Evolutionary conservation across 495 filamentous ascomycete genomes (phyloP), one percentile per base, ranked within the genome.

Genomic region (Penicillium bialowiezense): DNA sequence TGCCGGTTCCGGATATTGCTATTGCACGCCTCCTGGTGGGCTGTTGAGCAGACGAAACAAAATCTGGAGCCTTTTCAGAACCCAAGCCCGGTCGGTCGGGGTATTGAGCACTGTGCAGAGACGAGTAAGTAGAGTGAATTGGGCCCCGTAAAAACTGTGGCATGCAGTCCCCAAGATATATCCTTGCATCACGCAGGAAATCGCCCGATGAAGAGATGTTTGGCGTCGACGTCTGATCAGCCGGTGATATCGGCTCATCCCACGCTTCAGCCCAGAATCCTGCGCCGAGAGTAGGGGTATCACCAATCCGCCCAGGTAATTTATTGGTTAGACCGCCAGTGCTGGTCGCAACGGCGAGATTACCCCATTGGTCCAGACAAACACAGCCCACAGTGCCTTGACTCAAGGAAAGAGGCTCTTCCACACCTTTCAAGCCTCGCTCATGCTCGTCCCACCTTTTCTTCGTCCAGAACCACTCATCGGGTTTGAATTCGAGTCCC

Each of bases 311-410:
- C 1, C 89, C 89, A 0, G 87, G 86, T 21, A 91, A 61, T 70
- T 96, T 96, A 57, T 96, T 96, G 15, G 90, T 96, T 64, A 95
- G 50, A 0, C 91, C 91, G 1, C 91, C 91, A 1, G 91, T 96
- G 51, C 86, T 91, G 1, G 91, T 96, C 6, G 90, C 91, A 37
- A 79, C 81, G 44, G 86, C 89, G 12, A 93, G 52, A 10, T 84
- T 81, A 2, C 91, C 91, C 31, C 82, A 71, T 44, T 64, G 69
- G 63, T 93, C 91, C 26, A 96, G 64, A 44, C 86, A 89, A 0
- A 95, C 88, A 31, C 86, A 87, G 0, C 91, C 91, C 24, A 88
- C 86, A 0, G 91, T 96, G 0, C 91, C 91, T 64, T 95, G 90
- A 10, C 88, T 68, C 42, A 66, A 39, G 6, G 46, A 48, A 2